Evolutionary conservation across 495 filamentous ascomycete genomes (phyloP), one percentile per base, ranked within the genome.

Genomic region (Daldinia concentrica): DNA sequence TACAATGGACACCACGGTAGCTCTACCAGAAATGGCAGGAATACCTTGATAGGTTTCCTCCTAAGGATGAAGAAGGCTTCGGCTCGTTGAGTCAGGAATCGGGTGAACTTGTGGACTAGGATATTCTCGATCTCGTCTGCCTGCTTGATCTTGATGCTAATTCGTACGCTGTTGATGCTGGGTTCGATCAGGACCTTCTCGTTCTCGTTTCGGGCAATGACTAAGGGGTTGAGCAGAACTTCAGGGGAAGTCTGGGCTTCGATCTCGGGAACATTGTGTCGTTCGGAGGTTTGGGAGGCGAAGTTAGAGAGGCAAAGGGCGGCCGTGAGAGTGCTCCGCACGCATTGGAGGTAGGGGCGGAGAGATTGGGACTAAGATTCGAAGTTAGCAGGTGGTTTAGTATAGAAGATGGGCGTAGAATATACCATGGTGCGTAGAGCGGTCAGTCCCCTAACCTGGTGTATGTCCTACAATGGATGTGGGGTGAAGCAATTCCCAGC

Each of bases 91-190:
- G 92, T 97, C 81, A 98, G 82, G 84, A 98, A 99, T 52, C 96
- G 88, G 22, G 93, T 97, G 76, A 98, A 98, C 81, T 98, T 98
- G 83, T 98, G 96, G 52, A 99, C 95, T 45, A 98, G 82, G 58
- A 98, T 97, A 79, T 95, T 87, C 79, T 99, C 96, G 71, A 98
- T 99, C 82, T 98, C 96, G 83, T 99, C 96, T 58, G 95, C 96
- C 81, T 98, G 95, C 81, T 98, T 98, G 80, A 99, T 98, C 83
- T 93, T 92, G 80, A 99, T 97, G 83, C 92, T 95, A 68, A 99
- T 89, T 62, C 96, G 89, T 54, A 98, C 91, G 73, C 92, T 95
- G 86, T 99, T 99, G 82, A 97, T 89, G 79, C 90, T 93, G 2
- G 95, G 95, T 81, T 99, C 95, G 72, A 98, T 97, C 36, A 95